Evolutionary conservation across 108 stramenopile genomes (phyloP).

Genomic region (Nitzschia inconspicua): DNA sequence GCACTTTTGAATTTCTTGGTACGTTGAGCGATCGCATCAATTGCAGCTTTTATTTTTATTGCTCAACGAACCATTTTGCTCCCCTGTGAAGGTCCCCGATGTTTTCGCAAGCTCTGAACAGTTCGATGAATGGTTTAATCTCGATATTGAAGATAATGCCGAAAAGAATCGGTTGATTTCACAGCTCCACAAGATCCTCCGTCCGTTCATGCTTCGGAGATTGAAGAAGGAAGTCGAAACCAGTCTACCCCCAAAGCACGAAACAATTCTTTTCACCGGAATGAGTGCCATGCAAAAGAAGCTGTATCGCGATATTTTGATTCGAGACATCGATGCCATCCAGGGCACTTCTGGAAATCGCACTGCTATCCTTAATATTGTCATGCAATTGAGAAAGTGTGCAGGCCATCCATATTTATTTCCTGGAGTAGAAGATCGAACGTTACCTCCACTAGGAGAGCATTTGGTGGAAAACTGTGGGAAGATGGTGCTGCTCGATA

Average conservation of each 20-base stretch:
- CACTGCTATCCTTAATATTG: conserved; percentile 88
- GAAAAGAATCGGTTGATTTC: conserved; percentile 92
- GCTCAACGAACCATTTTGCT: conserved; percentile 68
- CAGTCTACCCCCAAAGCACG: conserved; percentile 87
- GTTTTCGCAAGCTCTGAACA: conserved; percentile 87
- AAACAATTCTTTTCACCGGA: conserved; percentile 88
- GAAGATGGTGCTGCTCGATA: conserved; percentile 88
- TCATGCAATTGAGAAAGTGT: conserved; percentile 99
- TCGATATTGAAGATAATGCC: conserved; percentile 82
- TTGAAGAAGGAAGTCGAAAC: conserved; percentile 92
- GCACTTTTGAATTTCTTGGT: conserved; percentile 67
- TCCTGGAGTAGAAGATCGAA: conserved; percentile 92
- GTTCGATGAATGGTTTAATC: conserved; percentile 95
- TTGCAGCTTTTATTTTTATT: conserved; percentile 9
- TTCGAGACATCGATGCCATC: conserved; percentile 82
- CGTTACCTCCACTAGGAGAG: conserved; percentile 84
- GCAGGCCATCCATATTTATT: conserved; percentile 98
- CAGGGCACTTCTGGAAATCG: conserved; percentile 65
- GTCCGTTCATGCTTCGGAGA: conserved; percentile 98
- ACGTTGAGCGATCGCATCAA: conserved; percentile 23
- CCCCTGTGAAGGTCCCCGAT: too few species aligned
- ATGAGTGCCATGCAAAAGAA: conserved; percentile 92
- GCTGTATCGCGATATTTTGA: conserved; percentile 85
- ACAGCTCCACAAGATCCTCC: conserved; percentile 95
- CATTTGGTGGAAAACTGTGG: conserved; percentile 87